These are phyloP conservation scores for Pelargonium nanum DNA, from an alignment of 345 rosid genomes.

Conservation along the genomic window DNA sequence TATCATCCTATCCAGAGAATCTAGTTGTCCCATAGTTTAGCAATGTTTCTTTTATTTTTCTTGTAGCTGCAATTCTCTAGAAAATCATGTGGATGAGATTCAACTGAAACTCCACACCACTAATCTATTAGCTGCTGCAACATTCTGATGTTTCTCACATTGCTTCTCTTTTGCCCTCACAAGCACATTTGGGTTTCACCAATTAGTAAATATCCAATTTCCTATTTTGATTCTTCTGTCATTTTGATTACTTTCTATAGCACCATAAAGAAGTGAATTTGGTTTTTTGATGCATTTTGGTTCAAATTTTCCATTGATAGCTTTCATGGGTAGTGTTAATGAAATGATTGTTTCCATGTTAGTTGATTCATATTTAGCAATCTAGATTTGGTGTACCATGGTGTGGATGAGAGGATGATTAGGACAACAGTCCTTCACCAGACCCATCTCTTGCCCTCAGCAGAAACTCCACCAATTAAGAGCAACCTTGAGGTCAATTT, in stretches of 20 bases:
- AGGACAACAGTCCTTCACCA: slow-evolving; percentile 23
- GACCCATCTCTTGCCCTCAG: slow-evolving; percentile 14
- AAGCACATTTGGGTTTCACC: not conserved
- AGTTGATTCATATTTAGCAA: not conserved
- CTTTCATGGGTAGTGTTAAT: not conserved
- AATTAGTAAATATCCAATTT: not conserved
- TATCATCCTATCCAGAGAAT: not conserved
- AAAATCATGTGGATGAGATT: not conserved
- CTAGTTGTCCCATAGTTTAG: not conserved
- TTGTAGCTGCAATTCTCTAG: not conserved
- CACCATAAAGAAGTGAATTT: too few relatives aligned
- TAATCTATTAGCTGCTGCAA: not conserved
- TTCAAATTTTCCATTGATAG: not conserved
- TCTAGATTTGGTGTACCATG: slow-evolving; percentile 12
- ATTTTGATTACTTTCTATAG: not conserved
- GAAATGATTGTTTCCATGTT: not conserved
- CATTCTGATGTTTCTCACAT: not conserved
- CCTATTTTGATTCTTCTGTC: not conserved
- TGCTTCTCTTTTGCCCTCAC: not conserved
- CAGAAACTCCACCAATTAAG: slow-evolving; percentile 13
- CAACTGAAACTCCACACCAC: not conserved
- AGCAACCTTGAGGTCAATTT: slow-evolving; percentile 17
- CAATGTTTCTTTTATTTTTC: not conserved
- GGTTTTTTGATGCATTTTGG: too few relatives aligned
- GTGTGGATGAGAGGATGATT: slow-evolving; percentile 26